Percentiles rank a stretch among this genome's conserved stretches.
Evolutionary conservation across 1,139 yeast genomes (phyloP).

Genomic region (Pichia sp.): DNA sequence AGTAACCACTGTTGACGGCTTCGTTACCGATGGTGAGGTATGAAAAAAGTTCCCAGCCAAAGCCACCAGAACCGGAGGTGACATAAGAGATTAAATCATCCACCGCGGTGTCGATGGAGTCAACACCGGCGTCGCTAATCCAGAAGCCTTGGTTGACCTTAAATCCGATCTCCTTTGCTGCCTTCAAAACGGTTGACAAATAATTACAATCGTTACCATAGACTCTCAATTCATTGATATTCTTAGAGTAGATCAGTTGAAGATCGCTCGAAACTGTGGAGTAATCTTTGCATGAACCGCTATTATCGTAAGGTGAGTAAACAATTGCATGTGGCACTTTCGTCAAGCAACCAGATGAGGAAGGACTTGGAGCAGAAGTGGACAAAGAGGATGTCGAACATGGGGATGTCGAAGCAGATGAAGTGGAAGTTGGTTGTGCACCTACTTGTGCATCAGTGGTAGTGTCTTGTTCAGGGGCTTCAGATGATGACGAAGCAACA

Average conservation of each 20-base stretch:
- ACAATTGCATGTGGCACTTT: constrained; percentile 30
- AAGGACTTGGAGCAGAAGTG: constrained; percentile 11
- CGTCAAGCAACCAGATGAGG: constrained; percentile 20
- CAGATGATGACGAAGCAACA: constrained; percentile 20
- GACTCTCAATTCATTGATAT: constrained; percentile 62
- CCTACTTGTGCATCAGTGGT: neutral
- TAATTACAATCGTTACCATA: constrained; percentile 86
- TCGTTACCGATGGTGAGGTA: constrained; percentile 83
- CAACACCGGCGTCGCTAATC: constrained; percentile 60
- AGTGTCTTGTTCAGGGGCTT: constrained; percentile 14
- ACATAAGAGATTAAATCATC: constrained; percentile 46
- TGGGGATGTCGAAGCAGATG: constrained; percentile 15
- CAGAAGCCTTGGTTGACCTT: constrained; percentile 84
- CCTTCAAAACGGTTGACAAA: constrained; percentile 60
- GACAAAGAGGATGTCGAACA: constrained; percentile 11
- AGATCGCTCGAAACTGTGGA: constrained; percentile 57
- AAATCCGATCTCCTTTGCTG: constrained; percentile 56
- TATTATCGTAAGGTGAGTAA: constrained; percentile 76
- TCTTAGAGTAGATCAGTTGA: constrained; percentile 49
- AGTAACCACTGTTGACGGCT: constrained; percentile 62
- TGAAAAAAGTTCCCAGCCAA: constrained; percentile 67
- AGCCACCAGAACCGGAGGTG: constrained; percentile 41
- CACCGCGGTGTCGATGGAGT: constrained; percentile 62
- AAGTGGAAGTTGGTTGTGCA: constrained; percentile 9
- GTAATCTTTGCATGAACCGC: constrained; percentile 60